These are phyloP conservation scores for Biancaea sappan DNA, from an alignment of 306 rosid genomes.

Conservation along the genomic window DNA sequence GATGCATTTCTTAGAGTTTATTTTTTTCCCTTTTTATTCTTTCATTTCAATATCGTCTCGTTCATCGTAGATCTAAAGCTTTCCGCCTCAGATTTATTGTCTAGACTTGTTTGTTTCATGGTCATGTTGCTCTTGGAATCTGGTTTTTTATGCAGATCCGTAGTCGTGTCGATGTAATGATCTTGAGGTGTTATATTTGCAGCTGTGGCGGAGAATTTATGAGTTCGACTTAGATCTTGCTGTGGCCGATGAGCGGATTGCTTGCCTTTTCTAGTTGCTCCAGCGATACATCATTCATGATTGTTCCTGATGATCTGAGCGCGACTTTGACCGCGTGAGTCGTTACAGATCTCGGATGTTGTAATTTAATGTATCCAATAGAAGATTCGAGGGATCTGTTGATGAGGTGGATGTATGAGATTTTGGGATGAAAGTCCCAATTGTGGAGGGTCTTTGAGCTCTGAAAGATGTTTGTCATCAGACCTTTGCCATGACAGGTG, in stretches of 20 bases:
- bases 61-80: background rate
- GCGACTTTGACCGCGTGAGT: background rate
- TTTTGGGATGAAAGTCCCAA: constrained; percentile 33
- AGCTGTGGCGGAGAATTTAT: background rate
- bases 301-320: background rate
- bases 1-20: background rate
- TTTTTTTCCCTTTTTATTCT: background rate
- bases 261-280: too few relatives aligned
- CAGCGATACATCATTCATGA: background rate
- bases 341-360: constrained; percentile 12
- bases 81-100: background rate
- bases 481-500: constrained; percentile 99
- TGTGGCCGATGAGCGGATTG: background rate
- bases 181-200: constrained; percentile 26
- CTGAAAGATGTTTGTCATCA: constrained; percentile 67
- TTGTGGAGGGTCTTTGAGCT: constrained; percentile 11
- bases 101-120: constrained; percentile 12
- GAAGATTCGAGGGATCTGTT: background rate
- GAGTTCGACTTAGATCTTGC: background rate
- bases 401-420: constrained; percentile 53
- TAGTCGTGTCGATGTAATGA: background rate
- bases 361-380: constrained; percentile 11
- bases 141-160: background rate
- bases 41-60: background rate
- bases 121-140: constrained; percentile 16